A percentile compares a stretch with the other conserved stretches of the same genome.
These are phyloP conservation scores for Pythium monospermum DNA, from an alignment of 352 stramenopile species.

Conservation along the genomic window DNA sequence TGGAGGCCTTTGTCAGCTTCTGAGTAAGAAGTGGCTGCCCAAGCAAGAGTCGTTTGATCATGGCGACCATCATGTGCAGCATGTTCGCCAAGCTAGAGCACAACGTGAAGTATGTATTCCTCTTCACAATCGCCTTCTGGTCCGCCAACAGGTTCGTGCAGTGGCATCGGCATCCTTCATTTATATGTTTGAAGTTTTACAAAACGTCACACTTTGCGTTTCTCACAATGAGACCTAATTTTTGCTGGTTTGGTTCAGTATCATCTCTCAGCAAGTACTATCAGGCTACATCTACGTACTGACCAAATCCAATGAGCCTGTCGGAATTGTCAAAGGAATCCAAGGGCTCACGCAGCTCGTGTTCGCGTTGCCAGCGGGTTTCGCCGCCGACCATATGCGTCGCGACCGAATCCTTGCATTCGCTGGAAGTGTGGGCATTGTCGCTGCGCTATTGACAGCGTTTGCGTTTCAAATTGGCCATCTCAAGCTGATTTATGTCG, in stretches of 20 bases:
- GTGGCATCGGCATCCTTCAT: not conserved
- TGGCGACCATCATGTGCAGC: conserved; percentile 1
- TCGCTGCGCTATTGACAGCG: conserved; percentile 33
- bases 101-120: conserved; percentile 65
- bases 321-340: conserved; percentile 38
- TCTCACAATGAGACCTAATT: no score
- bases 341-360: conserved; percentile 53
- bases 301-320: conserved; percentile 40
- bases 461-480: conserved; percentile 38
- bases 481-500: conserved; percentile 48
- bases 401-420: conserved; percentile 46
- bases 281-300: conserved; percentile 57
- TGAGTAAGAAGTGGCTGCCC: not conserved
- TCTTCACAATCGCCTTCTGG: conserved; percentile 68
- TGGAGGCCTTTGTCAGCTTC: not conserved
- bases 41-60: not conserved
- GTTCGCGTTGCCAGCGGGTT: conserved; percentile 47
- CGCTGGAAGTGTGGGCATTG: conserved; percentile 33
- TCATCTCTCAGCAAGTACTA: conserved; percentile 53
- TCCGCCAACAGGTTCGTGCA: conserved; percentile 42
- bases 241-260: conserved; percentile 18
- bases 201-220: no score
- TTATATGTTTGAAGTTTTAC: no score
- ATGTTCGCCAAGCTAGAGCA: conserved; percentile 32
- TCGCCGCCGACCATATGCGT: conserved; percentile 42